phyloP scores from a whole-genome alignment of 306 rosid species.

The Lathyrus oleraceus region DNA sequence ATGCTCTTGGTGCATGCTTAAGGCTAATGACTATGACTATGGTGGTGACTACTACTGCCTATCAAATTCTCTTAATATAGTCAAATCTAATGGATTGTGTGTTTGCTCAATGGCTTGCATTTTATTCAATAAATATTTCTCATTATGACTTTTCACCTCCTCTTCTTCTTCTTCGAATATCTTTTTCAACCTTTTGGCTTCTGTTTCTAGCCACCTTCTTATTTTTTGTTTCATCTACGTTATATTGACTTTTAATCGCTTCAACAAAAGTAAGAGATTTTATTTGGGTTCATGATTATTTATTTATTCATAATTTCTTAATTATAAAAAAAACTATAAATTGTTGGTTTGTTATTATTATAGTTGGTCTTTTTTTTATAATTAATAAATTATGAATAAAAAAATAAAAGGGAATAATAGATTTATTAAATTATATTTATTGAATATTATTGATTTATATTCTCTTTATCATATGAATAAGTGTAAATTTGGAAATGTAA shows the following conservation, averaged over 20 bases:
- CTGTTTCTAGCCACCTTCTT: not conserved
- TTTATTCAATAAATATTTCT: conserved; percentile 1
- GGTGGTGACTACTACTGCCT: not conserved
- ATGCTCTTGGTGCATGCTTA: conserved; percentile 13
- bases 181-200: not conserved
- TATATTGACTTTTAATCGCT: not conserved
- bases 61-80: conserved; percentile 5
- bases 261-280: not conserved
- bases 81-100: conserved; percentile 44
- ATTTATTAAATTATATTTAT: too few species aligned
- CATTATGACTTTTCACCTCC: conserved; percentile 16
- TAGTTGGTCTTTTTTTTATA: too few species aligned
- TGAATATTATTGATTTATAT: too few species aligned
- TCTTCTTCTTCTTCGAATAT: not conserved
- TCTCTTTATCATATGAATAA: too few species aligned
- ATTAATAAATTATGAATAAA: too few species aligned
- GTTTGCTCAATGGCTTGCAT: conserved; percentile 38
- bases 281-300: not conserved
- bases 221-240: not conserved
- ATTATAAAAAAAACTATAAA: too few species aligned
- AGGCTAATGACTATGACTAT: conserved; percentile 32
- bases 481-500: too few species aligned
- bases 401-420: too few species aligned
- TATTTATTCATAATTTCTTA: too few species aligned
- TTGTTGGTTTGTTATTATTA: not conserved